Evolutionary conservation across 108 stramenopile species (phyloP).

Genomic region (Nitzschia sp.): DNA sequence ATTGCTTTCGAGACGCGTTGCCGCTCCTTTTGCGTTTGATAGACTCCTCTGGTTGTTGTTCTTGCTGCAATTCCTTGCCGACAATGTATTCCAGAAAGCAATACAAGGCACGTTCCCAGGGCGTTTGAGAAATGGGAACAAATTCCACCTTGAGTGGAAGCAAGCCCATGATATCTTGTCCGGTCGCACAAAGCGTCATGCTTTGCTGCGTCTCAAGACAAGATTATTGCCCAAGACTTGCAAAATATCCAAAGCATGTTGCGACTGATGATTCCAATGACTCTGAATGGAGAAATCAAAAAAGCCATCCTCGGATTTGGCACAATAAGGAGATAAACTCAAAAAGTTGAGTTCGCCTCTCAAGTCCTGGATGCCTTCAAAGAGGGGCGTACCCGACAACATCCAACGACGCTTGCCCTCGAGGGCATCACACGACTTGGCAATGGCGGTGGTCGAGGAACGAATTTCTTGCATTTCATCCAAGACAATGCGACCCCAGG

Average conservation of each 20-base stretch:
- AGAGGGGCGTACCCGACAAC: conserved; percentile 82
- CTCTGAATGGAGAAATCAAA: conserved; percentile 62
- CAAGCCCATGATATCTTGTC: conserved; percentile 47
- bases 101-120: conserved; percentile 60
- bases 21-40: background rate
- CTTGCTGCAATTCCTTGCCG: background rate
- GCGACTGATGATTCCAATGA: conserved; percentile 36
- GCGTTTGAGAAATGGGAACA: conserved; percentile 48
- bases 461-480: conserved; percentile 89
- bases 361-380: conserved; percentile 70
- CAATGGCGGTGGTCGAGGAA: conserved; percentile 66
- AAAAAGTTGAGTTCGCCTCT: conserved; percentile 84
- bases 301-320: conserved; percentile 77
- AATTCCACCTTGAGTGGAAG: conserved; percentile 41
- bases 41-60: too few species aligned
- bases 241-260: conserved; percentile 49
- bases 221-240: conserved; percentile 50
- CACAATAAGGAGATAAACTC: conserved; percentile 70
- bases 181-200: conserved; percentile 53
- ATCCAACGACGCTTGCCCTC: conserved; percentile 62
- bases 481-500: conserved; percentile 67
- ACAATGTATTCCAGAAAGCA: conserved; percentile 59
- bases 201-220: conserved; percentile 71
- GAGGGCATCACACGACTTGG: conserved; percentile 55
- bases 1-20: background rate